phyloP scores from a whole-genome alignment of 352 stramenopile species.

The Plasmopara muralis region DNA sequence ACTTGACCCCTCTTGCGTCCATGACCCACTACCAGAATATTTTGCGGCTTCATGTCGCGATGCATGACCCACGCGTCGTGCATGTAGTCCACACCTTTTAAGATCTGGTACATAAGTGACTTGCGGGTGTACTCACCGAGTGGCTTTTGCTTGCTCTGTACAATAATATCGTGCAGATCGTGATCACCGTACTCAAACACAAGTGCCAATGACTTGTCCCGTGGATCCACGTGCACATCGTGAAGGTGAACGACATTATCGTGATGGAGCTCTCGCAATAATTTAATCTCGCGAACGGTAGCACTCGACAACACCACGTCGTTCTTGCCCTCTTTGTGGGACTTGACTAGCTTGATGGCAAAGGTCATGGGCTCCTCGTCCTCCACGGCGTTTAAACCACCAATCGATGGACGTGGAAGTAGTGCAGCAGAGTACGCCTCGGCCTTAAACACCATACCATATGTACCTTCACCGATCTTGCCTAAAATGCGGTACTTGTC shows the following conservation, averaged over 20 bases:
- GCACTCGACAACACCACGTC: conserved; percentile 85
- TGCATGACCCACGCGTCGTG: conserved; percentile 92
- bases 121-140: conserved; percentile 89
- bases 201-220: conserved; percentile 75
- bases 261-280: conserved; percentile 82
- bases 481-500: conserved; percentile 81
- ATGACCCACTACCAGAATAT: conserved; percentile 89
- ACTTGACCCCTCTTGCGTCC: conserved; percentile 75
- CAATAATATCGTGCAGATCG: conserved; percentile 85
- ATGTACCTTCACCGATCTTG: conserved; percentile 87
- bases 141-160: conserved; percentile 83
- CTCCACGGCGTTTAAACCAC: conserved; percentile 18
- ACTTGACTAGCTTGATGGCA: conserved; percentile 86
- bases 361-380: conserved; percentile 81
- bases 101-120: conserved; percentile 89
- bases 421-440: conserved; percentile 51
- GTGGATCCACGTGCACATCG: conserved; percentile 81
- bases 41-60: conserved; percentile 91
- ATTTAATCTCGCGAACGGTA: conserved; percentile 86
- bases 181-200: conserved; percentile 89
- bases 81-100: conserved; percentile 91
- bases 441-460: conserved; percentile 86
- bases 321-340: conserved; percentile 87
- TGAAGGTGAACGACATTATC: conserved; percentile 84
- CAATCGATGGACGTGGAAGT: conserved; percentile 25